These are phyloP conservation scores for Wickerhamiella kazuoi DNA, from an alignment of 805 yeast species.

Conservation along the genomic window DNA sequence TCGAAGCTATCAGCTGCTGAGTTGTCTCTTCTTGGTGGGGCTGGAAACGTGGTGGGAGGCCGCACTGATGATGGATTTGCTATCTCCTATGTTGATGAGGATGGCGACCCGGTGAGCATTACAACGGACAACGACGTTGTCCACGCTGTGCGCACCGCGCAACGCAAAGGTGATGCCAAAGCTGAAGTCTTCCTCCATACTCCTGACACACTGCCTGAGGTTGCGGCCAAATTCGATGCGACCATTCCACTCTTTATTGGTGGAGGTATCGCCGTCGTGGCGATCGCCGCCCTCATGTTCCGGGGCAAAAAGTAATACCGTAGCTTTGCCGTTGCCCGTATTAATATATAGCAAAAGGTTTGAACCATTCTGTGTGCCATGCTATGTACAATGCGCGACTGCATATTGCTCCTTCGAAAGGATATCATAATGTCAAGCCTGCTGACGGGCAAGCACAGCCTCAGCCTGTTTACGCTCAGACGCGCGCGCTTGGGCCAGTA, in stretches of 20 bases:
- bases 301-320: constrained; percentile 1
- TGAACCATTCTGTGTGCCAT: too few species aligned
- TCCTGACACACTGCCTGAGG: constrained; percentile 25
- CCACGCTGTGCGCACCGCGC: constrained; percentile 51
- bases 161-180: constrained; percentile 33
- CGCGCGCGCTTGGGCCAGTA: constrained; percentile 29
- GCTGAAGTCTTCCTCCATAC: constrained; percentile 61
- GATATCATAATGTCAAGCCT: too few species aligned
- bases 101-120: constrained; percentile 62
- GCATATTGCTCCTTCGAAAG: too few species aligned
- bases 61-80: constrained; percentile 29
- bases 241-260: constrained; percentile 1
- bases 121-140: constrained; percentile 55
- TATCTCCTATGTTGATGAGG: constrained; percentile 67
- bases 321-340: not conserved
- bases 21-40: constrained; percentile 23
- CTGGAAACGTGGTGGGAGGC: constrained; percentile 14
- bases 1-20: constrained; percentile 26
- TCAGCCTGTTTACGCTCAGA: constrained; percentile 17
- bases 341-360: not conserved
- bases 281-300: constrained; percentile 2
- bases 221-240: constrained; percentile 1
- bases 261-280: constrained; percentile 6
- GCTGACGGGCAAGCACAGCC: constrained; percentile 4
- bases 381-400: too few species aligned